These are phyloP conservation scores for Carex littledalei DNA, from an alignment of 176 grass and related monocot genomes.

Conservation along the genomic window DNA sequence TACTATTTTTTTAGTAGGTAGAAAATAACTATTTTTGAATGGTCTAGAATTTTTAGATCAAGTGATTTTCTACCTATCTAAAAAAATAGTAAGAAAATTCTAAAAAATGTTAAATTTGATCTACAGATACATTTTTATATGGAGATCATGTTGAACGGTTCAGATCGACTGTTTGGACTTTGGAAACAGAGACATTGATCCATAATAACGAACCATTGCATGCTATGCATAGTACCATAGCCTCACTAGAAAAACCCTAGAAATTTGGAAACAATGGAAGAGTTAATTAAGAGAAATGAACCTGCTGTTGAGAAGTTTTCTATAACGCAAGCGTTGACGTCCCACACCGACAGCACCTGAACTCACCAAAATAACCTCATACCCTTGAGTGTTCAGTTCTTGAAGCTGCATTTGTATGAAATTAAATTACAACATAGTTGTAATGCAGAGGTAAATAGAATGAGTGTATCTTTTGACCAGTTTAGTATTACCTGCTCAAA, in stretches of 20 bases:
- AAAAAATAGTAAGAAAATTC: no score
- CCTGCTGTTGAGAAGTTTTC: constrained; percentile 82
- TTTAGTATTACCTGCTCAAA: constrained; percentile 69
- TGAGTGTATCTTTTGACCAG: neutral
- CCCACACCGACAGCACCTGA: constrained; percentile 94
- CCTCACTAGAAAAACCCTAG: neutral
- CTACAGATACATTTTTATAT: no score
- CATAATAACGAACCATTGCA: no score
- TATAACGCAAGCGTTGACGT: constrained; percentile 78
- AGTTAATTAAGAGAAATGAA: neutral
- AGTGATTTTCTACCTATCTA: no score
- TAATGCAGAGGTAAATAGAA: neutral
- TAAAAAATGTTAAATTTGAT: no score
- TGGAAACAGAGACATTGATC: no score
- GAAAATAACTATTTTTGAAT: no score
- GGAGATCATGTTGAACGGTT: no score
- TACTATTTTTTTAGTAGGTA: no score
- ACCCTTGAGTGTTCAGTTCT: constrained; percentile 66
- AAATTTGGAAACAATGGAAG: neutral
- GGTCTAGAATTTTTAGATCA: no score
- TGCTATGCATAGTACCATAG: no score
- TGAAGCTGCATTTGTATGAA: constrained; percentile 51
- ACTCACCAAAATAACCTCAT: constrained; percentile 86
- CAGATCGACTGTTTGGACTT: no score
- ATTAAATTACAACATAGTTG: neutral